phyloP scores from a whole-genome alignment of 1,284 basidiomycete species.

The Polyporus tsugae region DNA sequence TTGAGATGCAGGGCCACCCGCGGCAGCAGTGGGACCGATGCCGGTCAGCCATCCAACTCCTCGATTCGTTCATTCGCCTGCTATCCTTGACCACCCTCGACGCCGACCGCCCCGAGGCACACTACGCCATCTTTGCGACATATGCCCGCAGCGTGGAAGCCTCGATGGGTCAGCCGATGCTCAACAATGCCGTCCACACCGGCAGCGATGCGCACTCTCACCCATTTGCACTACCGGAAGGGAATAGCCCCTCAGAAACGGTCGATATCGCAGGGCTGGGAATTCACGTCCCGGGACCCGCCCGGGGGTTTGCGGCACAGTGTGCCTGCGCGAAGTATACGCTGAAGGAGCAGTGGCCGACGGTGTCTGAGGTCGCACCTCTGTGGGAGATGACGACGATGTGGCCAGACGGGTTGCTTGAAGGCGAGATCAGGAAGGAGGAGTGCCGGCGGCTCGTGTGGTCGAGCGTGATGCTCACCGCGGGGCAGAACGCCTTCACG shows the following conservation, averaged over 20 bases:
- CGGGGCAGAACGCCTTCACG: slow-evolving; percentile 66
- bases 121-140: slow-evolving; percentile 10
- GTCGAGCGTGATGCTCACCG: slow-evolving; percentile 68
- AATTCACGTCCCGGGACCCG: neutral
- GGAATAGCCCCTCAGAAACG: neutral
- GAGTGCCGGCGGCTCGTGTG: slow-evolving; percentile 74
- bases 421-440: slow-evolving; percentile 70
- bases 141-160: neutral
- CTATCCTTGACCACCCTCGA: slow-evolving; percentile 55
- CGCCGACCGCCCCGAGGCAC: slow-evolving; percentile 6
- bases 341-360: slow-evolving; percentile 57
- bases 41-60: slow-evolving; percentile 60
- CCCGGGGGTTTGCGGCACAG: neutral
- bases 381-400: slow-evolving; percentile 70
- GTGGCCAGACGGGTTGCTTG: slow-evolving; percentile 64
- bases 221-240: neutral
- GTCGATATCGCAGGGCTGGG: neutral
- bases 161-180: neutral
- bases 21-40: slow-evolving; percentile 58
- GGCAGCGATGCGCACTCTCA: neutral
- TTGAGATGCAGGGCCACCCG: slow-evolving; percentile 75
- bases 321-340: slow-evolving; percentile 64
- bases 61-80: slow-evolving; percentile 72
- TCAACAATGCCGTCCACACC: neutral
- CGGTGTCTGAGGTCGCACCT: slow-evolving; percentile 59